phyloP scores from a whole-genome alignment of 1,139 yeast species.

The Zygosaccharomyces sapae region DNA sequence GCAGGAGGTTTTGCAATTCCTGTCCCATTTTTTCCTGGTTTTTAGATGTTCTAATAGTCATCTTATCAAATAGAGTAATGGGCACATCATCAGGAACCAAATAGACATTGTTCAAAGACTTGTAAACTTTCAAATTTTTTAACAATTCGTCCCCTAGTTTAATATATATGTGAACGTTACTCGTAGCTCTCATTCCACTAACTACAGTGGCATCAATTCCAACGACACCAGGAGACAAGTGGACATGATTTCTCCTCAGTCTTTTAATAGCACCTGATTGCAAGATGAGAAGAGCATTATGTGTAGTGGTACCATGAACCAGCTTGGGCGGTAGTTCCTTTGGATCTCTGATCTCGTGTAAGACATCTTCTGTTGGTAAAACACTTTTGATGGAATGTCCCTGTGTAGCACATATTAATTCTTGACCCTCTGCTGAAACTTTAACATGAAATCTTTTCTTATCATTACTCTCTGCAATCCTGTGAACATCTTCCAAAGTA shows the following conservation, averaged over 20 bases:
- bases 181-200: slow-evolving; percentile 67
- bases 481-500: slow-evolving; percentile 52
- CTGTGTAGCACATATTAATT: slow-evolving; percentile 78
- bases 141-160: slow-evolving; percentile 47
- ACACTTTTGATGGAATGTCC: slow-evolving; percentile 72
- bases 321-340: slow-evolving; percentile 44
- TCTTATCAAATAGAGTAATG: slow-evolving; percentile 43
- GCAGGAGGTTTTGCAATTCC: slow-evolving; percentile 1
- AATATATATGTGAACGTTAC: slow-evolving; percentile 60
- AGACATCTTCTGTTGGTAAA: slow-evolving; percentile 42
- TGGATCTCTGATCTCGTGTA: slow-evolving; percentile 31
- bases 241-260: slow-evolving; percentile 83
- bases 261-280: slow-evolving; percentile 45
- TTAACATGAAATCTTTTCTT: slow-evolving; percentile 62
- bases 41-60: slow-evolving; percentile 28
- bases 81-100: slow-evolving; percentile 62
- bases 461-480: slow-evolving; percentile 60
- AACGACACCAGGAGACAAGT: slow-evolving; percentile 53
- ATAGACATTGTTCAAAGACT: slow-evolving; percentile 66
- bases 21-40: not conserved
- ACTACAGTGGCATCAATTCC: slow-evolving; percentile 40
- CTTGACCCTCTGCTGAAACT: slow-evolving; percentile 16
- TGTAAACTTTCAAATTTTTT: slow-evolving; percentile 50
- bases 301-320: slow-evolving; percentile 76
- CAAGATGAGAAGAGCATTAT: slow-evolving; percentile 49